Evolutionary conservation across 2,329 filamentous ascomycete genomes (phyloP).

Genomic region (Aspergillus thermomutatus): DNA sequence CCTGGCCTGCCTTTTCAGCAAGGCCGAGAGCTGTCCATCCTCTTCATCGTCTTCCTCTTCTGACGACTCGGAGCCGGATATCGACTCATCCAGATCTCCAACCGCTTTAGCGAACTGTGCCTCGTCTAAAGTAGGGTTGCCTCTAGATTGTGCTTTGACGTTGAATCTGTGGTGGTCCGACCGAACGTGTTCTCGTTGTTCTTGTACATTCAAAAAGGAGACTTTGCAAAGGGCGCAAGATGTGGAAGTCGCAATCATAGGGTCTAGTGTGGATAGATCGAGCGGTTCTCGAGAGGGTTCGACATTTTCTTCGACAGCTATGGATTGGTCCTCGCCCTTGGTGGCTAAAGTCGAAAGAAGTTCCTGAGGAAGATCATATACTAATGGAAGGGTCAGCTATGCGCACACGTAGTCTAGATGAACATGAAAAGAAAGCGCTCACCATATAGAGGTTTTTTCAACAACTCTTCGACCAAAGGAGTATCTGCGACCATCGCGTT

Average conservation of each 20-base stretch:
- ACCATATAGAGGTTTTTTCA: conserved; percentile 52
- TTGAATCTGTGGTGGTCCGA: conserved; percentile 95
- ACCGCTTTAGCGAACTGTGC: conserved; percentile 82
- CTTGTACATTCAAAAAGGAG: conserved; percentile 67
- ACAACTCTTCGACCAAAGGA: conserved; percentile 32
- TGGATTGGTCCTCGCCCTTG: conserved; percentile 46
- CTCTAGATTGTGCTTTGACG: conserved; percentile 82
- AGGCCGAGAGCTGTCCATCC: conserved; percentile 61
- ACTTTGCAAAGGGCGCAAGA: conserved; percentile 78
- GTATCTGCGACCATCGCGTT: conserved; percentile 20
- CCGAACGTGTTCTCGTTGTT: conserved; percentile 81
- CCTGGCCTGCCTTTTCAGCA: conserved; percentile 80
- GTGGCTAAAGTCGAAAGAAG: conserved; percentile 66
- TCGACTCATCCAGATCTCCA: conserved; percentile 85
- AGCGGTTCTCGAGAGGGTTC: conserved; percentile 20
- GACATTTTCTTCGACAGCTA: conserved; percentile 22
- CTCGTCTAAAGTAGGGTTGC: conserved; percentile 69
- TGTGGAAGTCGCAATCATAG: conserved; percentile 54
- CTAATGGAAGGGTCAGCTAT: conserved; percentile 50
- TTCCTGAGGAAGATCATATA: conserved; percentile 77
- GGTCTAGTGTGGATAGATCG: conserved; percentile 37
- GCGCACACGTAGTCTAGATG: background rate
- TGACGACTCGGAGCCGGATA: conserved; percentile 70
- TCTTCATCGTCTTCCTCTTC: conserved; percentile 65
- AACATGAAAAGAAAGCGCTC: conserved; percentile 7